Percentiles rank a stretch among this genome's conserved stretches.
These are phyloP conservation scores for Trametes polyzona DNA, from an alignment of 1,284 basidiomycete genomes.

Conservation along the genomic window DNA sequence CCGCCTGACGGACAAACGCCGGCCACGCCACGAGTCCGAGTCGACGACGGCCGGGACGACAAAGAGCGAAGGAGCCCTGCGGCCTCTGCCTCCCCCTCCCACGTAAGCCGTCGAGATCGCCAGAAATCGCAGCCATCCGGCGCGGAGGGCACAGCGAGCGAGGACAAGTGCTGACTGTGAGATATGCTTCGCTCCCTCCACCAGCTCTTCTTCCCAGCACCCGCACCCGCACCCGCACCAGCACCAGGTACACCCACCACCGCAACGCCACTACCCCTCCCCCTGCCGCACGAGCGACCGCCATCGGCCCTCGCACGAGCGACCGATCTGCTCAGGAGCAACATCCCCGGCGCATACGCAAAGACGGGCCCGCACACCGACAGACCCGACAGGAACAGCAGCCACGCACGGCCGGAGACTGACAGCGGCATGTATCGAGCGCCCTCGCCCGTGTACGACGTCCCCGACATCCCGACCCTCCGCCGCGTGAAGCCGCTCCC, in stretches of 20 bases:
- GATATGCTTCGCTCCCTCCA: conserved; percentile 3
- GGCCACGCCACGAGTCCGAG: background rate
- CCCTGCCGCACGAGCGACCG: too few species aligned
- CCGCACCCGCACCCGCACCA: background rate
- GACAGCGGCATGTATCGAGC: conserved; percentile 45
- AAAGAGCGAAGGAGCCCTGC: too few species aligned
- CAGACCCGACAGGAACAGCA: background rate
- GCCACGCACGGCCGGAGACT: background rate
- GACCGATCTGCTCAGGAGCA: too few species aligned
- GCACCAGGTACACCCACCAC: background rate
- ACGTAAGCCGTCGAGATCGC: conserved; percentile 18
- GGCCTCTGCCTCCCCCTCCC: too few species aligned
- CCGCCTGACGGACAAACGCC: too few species aligned
- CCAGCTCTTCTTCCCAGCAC: background rate
- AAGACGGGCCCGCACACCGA: background rate
- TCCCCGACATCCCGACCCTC: conserved; percentile 60
- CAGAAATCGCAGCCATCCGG: conserved; percentile 8
- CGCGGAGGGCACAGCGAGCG: background rate
- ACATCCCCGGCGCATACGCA: too few species aligned
- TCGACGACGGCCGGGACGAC: background rate
- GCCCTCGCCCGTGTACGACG: conserved; percentile 62
- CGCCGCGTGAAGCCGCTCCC: conserved; percentile 75
- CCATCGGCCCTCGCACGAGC: too few species aligned
- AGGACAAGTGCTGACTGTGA: conserved; percentile 1
- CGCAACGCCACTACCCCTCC: background rate